These are phyloP conservation scores for Macrophomina pseudophaseolina DNA, from an alignment of 2,329 filamentous ascomycete species.

Conservation along the genomic window DNA sequence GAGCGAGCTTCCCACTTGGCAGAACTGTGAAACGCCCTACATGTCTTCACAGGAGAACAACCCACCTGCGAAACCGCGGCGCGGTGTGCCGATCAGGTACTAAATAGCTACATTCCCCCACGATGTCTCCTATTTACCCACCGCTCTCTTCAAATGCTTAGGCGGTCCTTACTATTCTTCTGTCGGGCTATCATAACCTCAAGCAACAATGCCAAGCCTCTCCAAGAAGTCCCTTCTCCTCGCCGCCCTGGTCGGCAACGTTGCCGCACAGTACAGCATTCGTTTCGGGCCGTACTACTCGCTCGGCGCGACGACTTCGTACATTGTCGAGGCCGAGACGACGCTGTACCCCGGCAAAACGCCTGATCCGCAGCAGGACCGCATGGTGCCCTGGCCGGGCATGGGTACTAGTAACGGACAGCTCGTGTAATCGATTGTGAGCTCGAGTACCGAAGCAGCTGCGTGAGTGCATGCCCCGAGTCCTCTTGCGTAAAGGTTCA, in stretches of 20 bases:
- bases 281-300: conserved; percentile 34
- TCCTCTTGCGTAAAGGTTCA: too few relatives aligned
- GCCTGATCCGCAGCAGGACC: conserved; percentile 44
- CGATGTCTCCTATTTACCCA: neutral
- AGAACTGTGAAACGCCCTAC: neutral
- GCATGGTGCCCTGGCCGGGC: conserved; percentile 54
- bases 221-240: conserved; percentile 27
- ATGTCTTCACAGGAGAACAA: neutral
- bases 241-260: conserved; percentile 27
- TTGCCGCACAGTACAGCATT: conserved; percentile 29
- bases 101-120: neutral
- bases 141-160: neutral
- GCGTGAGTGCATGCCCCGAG: neutral
- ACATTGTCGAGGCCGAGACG: conserved; percentile 52
- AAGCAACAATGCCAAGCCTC: conserved; percentile 15
- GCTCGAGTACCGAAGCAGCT: conserved; percentile 5
- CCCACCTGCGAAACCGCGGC: neutral
- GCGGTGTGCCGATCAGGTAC: neutral
- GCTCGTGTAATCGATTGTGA: conserved; percentile 53
- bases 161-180: neutral
- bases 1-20: neutral
- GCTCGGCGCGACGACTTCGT: conserved; percentile 48
- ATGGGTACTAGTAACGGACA: conserved; percentile 58
- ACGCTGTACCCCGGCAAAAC: conserved; percentile 50
- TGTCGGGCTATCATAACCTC: neutral